Evolutionary conservation across 2,329 filamentous ascomycete species (phyloP), one percentile per base, ranked within the genome.

Genomic region (Torrubiellomyces zombiae): DNA sequence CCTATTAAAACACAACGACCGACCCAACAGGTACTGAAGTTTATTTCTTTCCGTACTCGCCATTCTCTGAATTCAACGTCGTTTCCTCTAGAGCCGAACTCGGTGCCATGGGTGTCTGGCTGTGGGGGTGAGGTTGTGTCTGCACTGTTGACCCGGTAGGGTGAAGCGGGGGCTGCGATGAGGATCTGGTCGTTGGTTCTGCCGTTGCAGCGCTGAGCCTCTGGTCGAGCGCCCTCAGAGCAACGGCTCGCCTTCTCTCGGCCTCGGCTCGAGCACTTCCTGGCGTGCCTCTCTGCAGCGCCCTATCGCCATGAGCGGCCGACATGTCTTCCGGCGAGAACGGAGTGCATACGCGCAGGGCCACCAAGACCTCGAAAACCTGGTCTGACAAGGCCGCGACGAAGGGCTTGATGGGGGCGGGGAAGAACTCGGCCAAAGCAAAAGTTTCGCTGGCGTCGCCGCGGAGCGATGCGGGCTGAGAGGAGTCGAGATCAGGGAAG

Each of bases 401-500:
- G 9, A 80, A 58, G 0, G 82, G 78, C 46, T 94, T 86, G 20
- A 79, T 57, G 3, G 75, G 70, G 24, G 77, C 78, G 0, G 89
- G 89, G 56, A 95, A 95, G 60, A 98, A 93, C 41, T 89, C 82
- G 35, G 83, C 76, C 48, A 98, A 92, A 6, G 85, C 78, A 46
- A 98, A 98, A 0, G 85, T 93, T 51, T 98, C 89, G 50, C 80
- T 91, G 18, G 89, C 81, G 48, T 98, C 89, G 33, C 89, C 89
- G 35, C 75, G 78, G 38, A 92, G 68, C 7, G 65, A 58, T 5
- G 61, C 45, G 3, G 64, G 50, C 40, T 76, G 70, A 7, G 64
- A 63, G 9, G 63, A 56, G 39, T 75, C 71, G 32, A 77, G 66
- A 39, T 77, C 72, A 28, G 72, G 70, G 42, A 75, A 75, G 30